Evolutionary conservation across 805 yeast genomes (phyloP), one percentile per base, ranked within the genome.

Genomic region (Peterozyma xylosa): DNA sequence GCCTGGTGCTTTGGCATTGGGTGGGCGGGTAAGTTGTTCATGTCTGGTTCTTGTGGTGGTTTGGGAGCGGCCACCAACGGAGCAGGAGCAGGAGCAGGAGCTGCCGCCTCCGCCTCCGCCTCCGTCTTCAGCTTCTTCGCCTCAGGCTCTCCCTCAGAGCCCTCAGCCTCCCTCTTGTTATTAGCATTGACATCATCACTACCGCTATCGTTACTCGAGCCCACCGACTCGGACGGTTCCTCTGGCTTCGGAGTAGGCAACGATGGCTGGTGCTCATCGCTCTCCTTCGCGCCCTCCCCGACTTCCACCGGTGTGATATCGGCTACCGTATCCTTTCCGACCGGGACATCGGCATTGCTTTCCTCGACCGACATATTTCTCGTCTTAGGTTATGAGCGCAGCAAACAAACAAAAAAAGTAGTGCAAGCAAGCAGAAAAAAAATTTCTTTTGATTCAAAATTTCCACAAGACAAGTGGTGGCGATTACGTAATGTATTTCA

Each of bases 1-100:
- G 76, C 74, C 64, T 93, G 98, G 63, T 93, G 97, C 42, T 74
- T 70, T 21, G 93, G 91, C 52, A 86, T 66, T 14, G 95, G 91
- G 50, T 70, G 57, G 11, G 53, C 68, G 2, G 91, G 86, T 18
- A 84, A 67, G 51, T 81, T 80, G 54, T 76, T 56, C 81, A 81
- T 74, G 54, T 82, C 89, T 0, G 90, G 88, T 57, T 83, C 89
- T 3, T 70, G 57, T 1, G 85, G 76, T 1, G 93, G 93, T 46
- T 77, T 74, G 11, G 93, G 90, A 3, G 90, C 91, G 11, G 41
- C 33, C 29, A 11, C 21, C 15, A 14, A 27, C 9, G 30, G 13
- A 29, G 35, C 34, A 3, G 16, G 15, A 14, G 33, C 41, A 9
- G 15, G 16, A 38, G 35, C 15, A n/a, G 34, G 18, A 38, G 33